Base-by-base conservation (phyloP, 2,329 filamentous ascomycete genomes). In the Monosporascus sp. region DNA sequence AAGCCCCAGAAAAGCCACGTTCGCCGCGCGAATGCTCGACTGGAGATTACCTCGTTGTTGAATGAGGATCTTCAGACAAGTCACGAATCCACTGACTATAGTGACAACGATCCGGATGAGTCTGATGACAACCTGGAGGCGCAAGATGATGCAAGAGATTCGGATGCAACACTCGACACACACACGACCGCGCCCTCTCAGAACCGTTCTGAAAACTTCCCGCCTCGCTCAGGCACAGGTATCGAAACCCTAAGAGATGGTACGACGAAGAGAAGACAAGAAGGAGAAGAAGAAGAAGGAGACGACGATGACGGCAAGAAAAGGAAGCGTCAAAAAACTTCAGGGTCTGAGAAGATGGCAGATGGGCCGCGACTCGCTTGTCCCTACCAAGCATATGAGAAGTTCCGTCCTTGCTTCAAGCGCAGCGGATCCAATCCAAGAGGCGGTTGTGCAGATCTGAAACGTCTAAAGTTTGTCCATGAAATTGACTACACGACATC, bases 341-440 rank as follows among this genome's bases (percentile, higher is more conserved):
- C 28, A 22, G 47, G 31, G 8, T 15, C 24, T n/a, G 15, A n/a
- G 5, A 4, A 37, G n/a, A 31, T 37, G n/a, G 7, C 7, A 24
- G 38, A 14, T 2, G 15, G 24, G 20, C 2, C 9, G 17, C 31
- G 54, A 6, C 26, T 55, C 9, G 54, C 51, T 6, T 55, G 51
- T 28, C 54, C 54, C 5, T 55, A 55, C 35, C 54, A 55, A n/a
- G 51, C 48, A 5, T 47, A 53, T 15, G 51, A 55, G 7, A 37
- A 9, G 7, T 53, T 48, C 2, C 51, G 50, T 35, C 20, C 18
- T n/a, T 55, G 54, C 37, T 20, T 55, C 9, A 37, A n/a, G 5
- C 51, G 20, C 15, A 41, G 41, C 2, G 28, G 40, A 3, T 28
- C 20, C 11, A 55, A 55, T 35, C 41, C 48, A 6, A 20, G n/a